phyloP scores from a whole-genome alignment of 306 rosid species.

The Vachellia pachyceras region DNA sequence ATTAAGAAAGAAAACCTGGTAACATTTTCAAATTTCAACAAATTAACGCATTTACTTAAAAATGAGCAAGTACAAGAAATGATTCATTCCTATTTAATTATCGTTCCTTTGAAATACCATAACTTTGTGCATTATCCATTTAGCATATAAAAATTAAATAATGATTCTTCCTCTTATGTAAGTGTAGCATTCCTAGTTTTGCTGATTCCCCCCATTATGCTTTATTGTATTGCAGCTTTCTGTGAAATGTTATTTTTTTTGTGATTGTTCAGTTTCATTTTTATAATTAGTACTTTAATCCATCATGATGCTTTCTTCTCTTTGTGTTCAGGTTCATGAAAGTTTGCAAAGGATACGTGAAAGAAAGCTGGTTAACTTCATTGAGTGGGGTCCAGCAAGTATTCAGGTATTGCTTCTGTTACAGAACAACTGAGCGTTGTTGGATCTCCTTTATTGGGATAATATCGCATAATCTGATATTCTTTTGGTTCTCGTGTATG shows the following conservation, averaged over 20 bases:
- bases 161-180: not conserved
- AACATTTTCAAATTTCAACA: not conserved
- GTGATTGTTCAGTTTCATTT: not conserved
- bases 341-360: slow-evolving; percentile 99
- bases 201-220: not conserved
- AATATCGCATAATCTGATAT: slow-evolving; percentile 25
- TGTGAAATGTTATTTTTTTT: slow-evolving; percentile 7
- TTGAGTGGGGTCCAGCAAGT: slow-evolving; percentile 99
- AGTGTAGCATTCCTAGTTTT: slow-evolving; percentile 20
- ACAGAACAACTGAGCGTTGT: slow-evolving; percentile 27
- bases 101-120: not conserved
- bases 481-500: slow-evolving; percentile 5
- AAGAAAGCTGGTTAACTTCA: slow-evolving; percentile 96
- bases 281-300: not conserved
- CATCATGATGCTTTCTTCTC: slow-evolving; percentile 39
- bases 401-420: slow-evolving; percentile 71
- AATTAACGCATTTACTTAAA: not conserved
- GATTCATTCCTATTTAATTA: not conserved
- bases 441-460: slow-evolving; percentile 19
- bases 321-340: slow-evolving; percentile 83
- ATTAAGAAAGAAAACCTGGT: not conserved
- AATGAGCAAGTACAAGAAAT: not conserved
- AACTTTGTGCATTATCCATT: not conserved
- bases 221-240: slow-evolving; percentile 27
- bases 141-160: not conserved